Percentiles rank a stretch among this genome's conserved stretches.
These are phyloP conservation scores for Wallacemonas rigidus DNA, from an alignment of 208 protist genomes.

Conservation along the genomic window DNA sequence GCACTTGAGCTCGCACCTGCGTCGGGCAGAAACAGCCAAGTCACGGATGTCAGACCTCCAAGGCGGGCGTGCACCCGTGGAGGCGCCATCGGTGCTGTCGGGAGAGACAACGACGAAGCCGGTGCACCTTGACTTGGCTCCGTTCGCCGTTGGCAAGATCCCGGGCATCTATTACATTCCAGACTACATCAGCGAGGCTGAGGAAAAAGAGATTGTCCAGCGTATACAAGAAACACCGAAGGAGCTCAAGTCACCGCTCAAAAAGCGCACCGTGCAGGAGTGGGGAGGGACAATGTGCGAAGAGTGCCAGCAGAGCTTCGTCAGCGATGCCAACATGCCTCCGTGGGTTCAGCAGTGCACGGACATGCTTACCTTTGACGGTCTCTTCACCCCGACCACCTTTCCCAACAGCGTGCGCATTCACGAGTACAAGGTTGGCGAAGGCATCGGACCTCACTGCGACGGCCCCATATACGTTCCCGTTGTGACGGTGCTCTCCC, in stretches of 20 bases:
- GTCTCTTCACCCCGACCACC: conserved; percentile 83
- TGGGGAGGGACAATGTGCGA: conserved; percentile 92
- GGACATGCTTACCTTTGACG: conserved; percentile 86
- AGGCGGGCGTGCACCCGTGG: too few species aligned
- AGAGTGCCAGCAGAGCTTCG: conserved; percentile 85
- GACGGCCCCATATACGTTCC: conserved; percentile 92
- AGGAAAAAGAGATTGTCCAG: conserved; percentile 73
- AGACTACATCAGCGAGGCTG: conserved; percentile 79
- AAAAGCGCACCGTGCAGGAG: conserved; percentile 88
- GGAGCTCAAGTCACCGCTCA: conserved; percentile 80
- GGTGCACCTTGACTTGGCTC: conserved; percentile 61
- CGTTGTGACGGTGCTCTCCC: conserved; percentile 76
- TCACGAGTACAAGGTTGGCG: conserved; percentile 87
- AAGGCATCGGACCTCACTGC: conserved; percentile 88
- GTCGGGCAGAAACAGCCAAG: conserved; percentile 13
- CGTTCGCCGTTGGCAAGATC: conserved; percentile 68
- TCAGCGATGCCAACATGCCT: conserved; percentile 86
- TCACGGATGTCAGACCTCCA: too few species aligned
- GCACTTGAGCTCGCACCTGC: conserved; percentile 53
- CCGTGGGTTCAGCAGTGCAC: conserved; percentile 77
- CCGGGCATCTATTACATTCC: conserved; percentile 89
- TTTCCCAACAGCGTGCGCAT: conserved; percentile 92
- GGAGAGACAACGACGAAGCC: not conserved
- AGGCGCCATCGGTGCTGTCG: too few species aligned
- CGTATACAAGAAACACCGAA: conserved; percentile 59